Evolutionary conservation across 2,329 filamentous ascomycete species (phyloP), one percentile per base, ranked within the genome.

Genomic region (Plenodomus biglobosus): DNA sequence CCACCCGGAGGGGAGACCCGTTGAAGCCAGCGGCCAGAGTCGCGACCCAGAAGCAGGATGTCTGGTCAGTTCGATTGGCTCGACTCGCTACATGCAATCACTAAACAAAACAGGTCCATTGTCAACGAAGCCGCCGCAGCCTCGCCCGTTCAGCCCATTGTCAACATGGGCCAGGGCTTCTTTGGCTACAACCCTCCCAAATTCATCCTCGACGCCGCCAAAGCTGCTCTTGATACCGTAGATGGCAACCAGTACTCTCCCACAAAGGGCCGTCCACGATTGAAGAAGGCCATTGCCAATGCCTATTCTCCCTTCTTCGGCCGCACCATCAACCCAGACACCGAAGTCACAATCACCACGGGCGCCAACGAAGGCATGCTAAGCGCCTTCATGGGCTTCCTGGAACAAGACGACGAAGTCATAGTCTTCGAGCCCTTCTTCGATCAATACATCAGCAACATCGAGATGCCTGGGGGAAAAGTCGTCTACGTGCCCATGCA

Each of bases 161-260:
- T 85, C 52, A 86, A 86, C 70, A 85, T 86, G 83, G 84, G 84
- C 42, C 84, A 86, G 71, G 83, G 84, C 45, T 90, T 90, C 79
- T 92, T 90, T 61, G 92, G 92, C 49, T 97, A 97, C 74, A 97
- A 97, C 69, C 92, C 92, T 47, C 92, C 92, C 7, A 74, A 86
- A 30, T 97, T 96, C 73, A 90, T 96, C 56, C 78, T 96, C 56
- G 83, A 96, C 62, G 94, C 94, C 36, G 94, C 94, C 42, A 97
- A 96, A 74, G 78, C 86, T 34, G 92, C 92, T 34, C 81, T 99
- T 42, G 87, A 96, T 67, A 82, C 85, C 42, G 92, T 99, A 18
- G 94, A 97, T 59, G 96, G 92, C 81, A 99, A 99, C 73, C 94
- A 99, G 78, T 99, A 99, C 80, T 92, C 91, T 18, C 94, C 92